Conservation (phyloP, 306 rosid species). For the Casuarina glauca region DNA sequence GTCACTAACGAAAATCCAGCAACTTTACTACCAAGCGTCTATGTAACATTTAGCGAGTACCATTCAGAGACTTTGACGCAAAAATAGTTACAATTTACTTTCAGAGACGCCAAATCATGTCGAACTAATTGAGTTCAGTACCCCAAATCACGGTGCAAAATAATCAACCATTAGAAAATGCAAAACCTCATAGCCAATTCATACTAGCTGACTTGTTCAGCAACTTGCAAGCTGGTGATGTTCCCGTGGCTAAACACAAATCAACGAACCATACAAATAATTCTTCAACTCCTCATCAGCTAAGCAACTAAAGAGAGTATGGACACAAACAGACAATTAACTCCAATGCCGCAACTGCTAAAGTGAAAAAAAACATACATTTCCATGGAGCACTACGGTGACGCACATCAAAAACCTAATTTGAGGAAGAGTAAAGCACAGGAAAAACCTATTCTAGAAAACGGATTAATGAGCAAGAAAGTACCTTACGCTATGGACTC, state of each 20-base stretch:
- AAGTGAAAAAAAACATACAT: not conserved
- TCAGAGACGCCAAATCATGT: not conserved
- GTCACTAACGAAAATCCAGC: not conserved
- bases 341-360: not conserved
- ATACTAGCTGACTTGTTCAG: not conserved
- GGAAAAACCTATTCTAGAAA: not conserved
- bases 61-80: not conserved
- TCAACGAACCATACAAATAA: not conserved
- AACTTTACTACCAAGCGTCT: not conserved
- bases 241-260: not conserved
- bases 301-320: not conserved
- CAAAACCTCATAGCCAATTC: not conserved
- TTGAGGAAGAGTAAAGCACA: not conserved
- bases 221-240: not conserved
- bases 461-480: not conserved
- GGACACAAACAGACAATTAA: not conserved
- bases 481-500: constrained; percentile 25
- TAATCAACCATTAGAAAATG: too few species aligned
- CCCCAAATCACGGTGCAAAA: not conserved
- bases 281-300: not conserved
- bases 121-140: not conserved
- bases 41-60: not conserved
- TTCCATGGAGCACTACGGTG: not conserved
- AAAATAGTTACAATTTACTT: not conserved
- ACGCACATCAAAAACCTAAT: not conserved